Evolutionary conservation across 202 grass and related monocot species (phyloP), one percentile per base, ranked within the genome.

Genomic region (Schoenoplectus tabernaemontani): DNA sequence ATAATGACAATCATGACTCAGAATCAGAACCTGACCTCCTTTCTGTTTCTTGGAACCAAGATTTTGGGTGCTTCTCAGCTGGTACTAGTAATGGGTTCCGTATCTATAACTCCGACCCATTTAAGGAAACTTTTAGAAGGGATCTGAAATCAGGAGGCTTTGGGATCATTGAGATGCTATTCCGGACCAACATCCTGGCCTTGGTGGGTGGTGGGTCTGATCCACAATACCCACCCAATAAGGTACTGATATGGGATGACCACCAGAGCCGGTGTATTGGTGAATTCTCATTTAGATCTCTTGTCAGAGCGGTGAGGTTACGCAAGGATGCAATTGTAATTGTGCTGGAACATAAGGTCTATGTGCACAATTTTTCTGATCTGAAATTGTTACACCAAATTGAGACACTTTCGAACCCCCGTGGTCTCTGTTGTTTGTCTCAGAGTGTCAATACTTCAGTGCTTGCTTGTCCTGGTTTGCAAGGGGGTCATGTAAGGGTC

Each of bases 201-300:
- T 89, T 97, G 83, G 93, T 93, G 7, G 91, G 93, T 1, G 87
- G 87, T 7, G 85, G 85, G 56, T 85, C 93, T 66, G 93, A 97
- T 72, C 41, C 39, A 2, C 84, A 85, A 71, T 97, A 93, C 85
- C 93, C 89, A 0, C 83, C 91, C 0, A 97, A 91, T 81, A 97
- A 97, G 86, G 90, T 97, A 56, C 86, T 97, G 75, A 93, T 97
- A 59, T 97, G 93, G 93, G 93, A 97, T 58, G 90, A 93, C 77
- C 91, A 90, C 46, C 89, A 89, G 79, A 88, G 93, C 78, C 85
- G 87, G 63, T 97, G 91, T 75, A 88, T 93, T 74, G 91, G 85
- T 51, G 91, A 97, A 72, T 93, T 93, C 50, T 78, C 91, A 69
- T 97, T 91, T 74, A 90, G 91, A 50, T 91, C 93, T 58, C 82